phyloP scores from a whole-genome alignment of 2,329 filamentous ascomycete genomes.

The Colletotrichum orbiculare region DNA sequence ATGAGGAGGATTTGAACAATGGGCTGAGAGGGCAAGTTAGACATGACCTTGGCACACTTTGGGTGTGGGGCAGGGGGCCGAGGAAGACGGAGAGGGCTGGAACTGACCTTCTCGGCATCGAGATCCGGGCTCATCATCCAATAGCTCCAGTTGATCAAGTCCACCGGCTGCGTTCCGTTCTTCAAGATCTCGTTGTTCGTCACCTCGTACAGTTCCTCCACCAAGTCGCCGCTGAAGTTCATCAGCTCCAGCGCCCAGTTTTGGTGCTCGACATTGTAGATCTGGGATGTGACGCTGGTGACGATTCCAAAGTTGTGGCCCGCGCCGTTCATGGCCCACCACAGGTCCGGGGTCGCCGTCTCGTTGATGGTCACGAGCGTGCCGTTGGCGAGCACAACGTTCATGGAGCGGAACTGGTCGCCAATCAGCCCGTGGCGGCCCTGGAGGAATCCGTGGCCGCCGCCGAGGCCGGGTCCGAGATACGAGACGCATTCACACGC shows the following conservation, averaged over 20 bases:
- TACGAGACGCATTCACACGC: constrained; percentile 63
- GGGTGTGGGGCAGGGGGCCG: not conserved
- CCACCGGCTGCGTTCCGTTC: constrained; percentile 53
- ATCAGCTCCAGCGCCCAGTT: constrained; percentile 56
- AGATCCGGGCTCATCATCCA: constrained; percentile 52
- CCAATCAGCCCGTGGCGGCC: constrained; percentile 63
- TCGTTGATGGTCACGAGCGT: constrained; percentile 46
- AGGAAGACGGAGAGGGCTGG: too few species aligned
- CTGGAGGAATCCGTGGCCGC: constrained; percentile 66
- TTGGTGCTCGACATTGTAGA: constrained; percentile 40
- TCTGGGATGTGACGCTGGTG: constrained; percentile 55
- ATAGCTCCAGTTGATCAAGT: constrained; percentile 62
- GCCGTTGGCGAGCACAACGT: constrained; percentile 63
- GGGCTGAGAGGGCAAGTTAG: constrained; percentile 43
- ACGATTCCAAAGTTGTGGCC: constrained; percentile 71
- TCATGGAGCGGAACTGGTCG: constrained; percentile 63
- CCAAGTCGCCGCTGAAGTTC: constrained; percentile 58
- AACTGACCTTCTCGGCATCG: constrained; percentile 45
- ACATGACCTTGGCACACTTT: not conserved
- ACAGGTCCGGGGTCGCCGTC: constrained; percentile 60
- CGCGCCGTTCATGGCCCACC: constrained; percentile 67
- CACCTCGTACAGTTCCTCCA: constrained; percentile 53
- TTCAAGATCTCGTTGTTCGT: constrained; percentile 40
- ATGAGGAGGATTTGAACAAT: constrained; percentile 54
- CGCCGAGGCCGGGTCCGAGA: constrained; percentile 63